Evolutionary conservation across 2,329 filamentous ascomycete species (phyloP), one percentile per base, ranked within the genome.

Genomic region (Xylariaceae sp.): DNA sequence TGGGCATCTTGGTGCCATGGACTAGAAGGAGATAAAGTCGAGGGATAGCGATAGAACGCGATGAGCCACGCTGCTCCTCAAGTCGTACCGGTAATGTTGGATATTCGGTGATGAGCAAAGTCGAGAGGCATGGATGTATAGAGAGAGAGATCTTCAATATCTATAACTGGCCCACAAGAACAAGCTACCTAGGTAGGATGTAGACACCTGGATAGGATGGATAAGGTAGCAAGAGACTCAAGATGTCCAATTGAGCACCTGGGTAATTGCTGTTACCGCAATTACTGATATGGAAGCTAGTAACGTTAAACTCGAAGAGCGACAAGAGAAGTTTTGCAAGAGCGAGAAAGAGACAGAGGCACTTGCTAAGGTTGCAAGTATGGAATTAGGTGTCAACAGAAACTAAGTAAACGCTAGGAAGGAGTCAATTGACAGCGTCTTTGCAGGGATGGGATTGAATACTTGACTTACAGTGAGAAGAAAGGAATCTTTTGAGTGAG

Each of bases 1-100:
- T 68, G 53, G 73, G 69, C 76, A 79, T 80, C 55, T 63, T 68
- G 55, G 59, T 62, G 67, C 73, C 74, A 78, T 78, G 68, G 67
- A 44, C 34, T 17, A 14, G 36, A 30, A 12, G n/a, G n/a, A n/a
- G n/a, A n/a, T n/a, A n/a, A n/a, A n/a, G n/a, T n/a, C n/a, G n/a
- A n/a, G n/a, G n/a, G n/a, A n/a, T n/a, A n/a, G n/a, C n/a, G n/a
- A n/a, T n/a, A n/a, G n/a, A n/a, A n/a, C n/a, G n/a, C n/a, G n/a
- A n/a, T n/a, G n/a, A n/a, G n/a, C n/a, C n/a, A n/a, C n/a, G n/a
- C n/a, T n/a, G n/a, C n/a, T n/a, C n/a, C n/a, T 51, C 50, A 50
- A 50, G 48, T 47, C 39, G 52, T 51, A 40, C 45, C 48, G 31
- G 44, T 40, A 50, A 47, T 31, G 44, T 53, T 31, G 50, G 51